These are phyloP conservation scores for Cyclanthera cordifolia DNA, from an alignment of 306 rosid genomes.

Conservation along the genomic window DNA sequence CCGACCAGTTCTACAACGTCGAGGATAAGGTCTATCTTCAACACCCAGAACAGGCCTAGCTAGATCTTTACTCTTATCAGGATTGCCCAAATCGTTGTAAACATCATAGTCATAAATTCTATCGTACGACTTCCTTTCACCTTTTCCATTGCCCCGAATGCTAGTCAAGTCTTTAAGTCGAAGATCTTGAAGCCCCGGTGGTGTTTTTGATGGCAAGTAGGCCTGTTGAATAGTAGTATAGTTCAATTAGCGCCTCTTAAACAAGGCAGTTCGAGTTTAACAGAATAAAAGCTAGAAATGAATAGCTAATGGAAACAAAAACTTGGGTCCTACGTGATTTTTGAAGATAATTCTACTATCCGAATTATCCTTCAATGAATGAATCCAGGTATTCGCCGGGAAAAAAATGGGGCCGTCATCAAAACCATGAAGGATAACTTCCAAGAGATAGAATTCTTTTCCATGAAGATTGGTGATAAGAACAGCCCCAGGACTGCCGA, in stretches of 20 bases:
- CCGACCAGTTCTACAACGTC: conserved; percentile 85
- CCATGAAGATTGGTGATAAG: conserved; percentile 60
- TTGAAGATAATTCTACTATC: conserved; percentile 68
- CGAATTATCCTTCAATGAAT: conserved; percentile 52
- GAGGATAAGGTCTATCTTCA: conserved; percentile 68
- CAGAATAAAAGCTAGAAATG: background rate
- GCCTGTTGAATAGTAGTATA: conserved; percentile 29
- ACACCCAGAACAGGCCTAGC: conserved; percentile 60
- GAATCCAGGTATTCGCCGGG: conserved; percentile 85
- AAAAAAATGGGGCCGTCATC: conserved; percentile 64
- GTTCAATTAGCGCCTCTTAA: background rate
- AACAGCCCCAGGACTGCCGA: conserved; percentile 72
- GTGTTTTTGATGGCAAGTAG: conserved; percentile 76
- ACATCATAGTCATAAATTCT: conserved; percentile 75
- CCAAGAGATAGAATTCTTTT: conserved; percentile 65
- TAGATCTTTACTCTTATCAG: conserved; percentile 56
- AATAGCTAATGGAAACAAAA: background rate
- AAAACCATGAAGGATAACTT: conserved; percentile 64
- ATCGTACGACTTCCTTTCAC: conserved; percentile 50
- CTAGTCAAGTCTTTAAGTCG: conserved; percentile 55
- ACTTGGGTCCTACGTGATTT: conserved; percentile 39
- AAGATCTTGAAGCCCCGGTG: conserved; percentile 68
- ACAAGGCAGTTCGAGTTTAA: background rate
- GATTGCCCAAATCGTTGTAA: conserved; percentile 85
- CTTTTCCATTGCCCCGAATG: conserved; percentile 51